These are phyloP conservation scores for Mortierella sp. DNA, from an alignment of 371 early-diverging fungal genomes.

Conservation along the genomic window DNA sequence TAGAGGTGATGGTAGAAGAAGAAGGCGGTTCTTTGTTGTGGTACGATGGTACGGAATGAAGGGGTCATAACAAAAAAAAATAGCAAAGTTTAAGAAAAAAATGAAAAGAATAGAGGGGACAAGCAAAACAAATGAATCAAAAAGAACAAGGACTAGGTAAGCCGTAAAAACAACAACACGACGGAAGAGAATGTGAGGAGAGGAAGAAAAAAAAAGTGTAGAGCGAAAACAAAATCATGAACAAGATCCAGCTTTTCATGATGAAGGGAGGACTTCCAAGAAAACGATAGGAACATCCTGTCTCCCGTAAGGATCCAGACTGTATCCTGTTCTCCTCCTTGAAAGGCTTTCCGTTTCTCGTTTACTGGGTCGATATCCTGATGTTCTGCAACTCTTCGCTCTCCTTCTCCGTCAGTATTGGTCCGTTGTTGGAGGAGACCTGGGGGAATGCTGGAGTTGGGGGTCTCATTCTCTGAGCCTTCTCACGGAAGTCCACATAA, in stretches of 20 bases:
- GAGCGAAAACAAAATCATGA: slow-evolving; percentile 12
- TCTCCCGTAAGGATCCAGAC: background rate
- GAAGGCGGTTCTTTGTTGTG: background rate
- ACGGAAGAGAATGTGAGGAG: background rate
- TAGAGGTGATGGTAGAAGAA: background rate
- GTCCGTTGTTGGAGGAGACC: slow-evolving; percentile 27
- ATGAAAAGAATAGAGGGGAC: slow-evolving; percentile 1
- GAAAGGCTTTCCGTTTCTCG: background rate
- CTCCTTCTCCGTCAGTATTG: slow-evolving; percentile 43
- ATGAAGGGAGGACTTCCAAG: background rate
- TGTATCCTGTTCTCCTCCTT: background rate
- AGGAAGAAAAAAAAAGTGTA: background rate
- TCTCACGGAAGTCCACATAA: slow-evolving; percentile 46
- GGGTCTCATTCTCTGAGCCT: slow-evolving; percentile 36
- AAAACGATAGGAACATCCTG: background rate
- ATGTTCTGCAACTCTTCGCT: slow-evolving; percentile 45
- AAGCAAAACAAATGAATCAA: background rate
- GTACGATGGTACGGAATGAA: slow-evolving; percentile 8
- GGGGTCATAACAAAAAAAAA: background rate
- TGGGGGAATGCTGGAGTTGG: slow-evolving; percentile 48
- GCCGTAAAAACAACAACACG: slow-evolving; percentile 6
- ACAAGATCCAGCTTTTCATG: slow-evolving; percentile 14
- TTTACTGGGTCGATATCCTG: slow-evolving; percentile 42
- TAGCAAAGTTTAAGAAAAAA: background rate
- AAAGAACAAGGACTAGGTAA: slow-evolving; percentile 13